phyloP scores from a whole-genome alignment of 2,329 filamentous ascomycete genomes.

The Claviceps fusiformis region DNA sequence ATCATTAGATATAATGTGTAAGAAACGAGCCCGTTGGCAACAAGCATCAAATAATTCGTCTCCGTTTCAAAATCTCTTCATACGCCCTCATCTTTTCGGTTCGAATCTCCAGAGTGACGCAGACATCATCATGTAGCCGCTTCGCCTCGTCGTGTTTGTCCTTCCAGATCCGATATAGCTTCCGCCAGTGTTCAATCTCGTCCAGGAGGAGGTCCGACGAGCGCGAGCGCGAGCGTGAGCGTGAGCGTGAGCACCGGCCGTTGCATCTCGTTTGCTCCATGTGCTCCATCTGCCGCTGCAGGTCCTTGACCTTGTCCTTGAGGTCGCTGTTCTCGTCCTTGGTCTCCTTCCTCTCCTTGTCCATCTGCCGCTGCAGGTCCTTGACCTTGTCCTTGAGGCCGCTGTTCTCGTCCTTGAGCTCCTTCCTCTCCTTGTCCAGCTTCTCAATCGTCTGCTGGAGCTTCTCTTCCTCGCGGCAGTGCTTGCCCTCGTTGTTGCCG shows the following conservation, averaged over 20 bases:
- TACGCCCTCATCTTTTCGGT: constrained; percentile 20
- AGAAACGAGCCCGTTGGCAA: too few species aligned
- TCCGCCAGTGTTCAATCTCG: constrained; percentile 23
- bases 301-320: constrained; percentile 18
- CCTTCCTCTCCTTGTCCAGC: constrained; percentile 23
- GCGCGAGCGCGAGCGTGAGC: constrained; percentile 6
- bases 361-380: constrained; percentile 21
- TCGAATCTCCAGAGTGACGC: constrained; percentile 16
- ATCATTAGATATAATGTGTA: too few species aligned
- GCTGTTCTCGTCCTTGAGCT: constrained; percentile 20
- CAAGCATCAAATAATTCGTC: neutral
- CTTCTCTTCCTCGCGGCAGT: constrained; percentile 18
- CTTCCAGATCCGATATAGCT: constrained; percentile 19
- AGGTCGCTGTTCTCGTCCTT: constrained; percentile 20
- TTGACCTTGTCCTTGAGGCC: constrained; percentile 19
- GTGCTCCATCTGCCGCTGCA: constrained; percentile 20
- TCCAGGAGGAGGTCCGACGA: constrained; percentile 17
- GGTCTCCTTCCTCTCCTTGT: constrained; percentile 11
- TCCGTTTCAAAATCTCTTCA: constrained; percentile 20
- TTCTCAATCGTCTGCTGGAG: constrained; percentile 19
- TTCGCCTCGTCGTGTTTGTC: constrained; percentile 15
- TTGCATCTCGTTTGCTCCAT: neutral
- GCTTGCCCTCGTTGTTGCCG: constrained; percentile 17
- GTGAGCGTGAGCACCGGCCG: too few species aligned
- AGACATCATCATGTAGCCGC: constrained; percentile 16